Conservation (phyloP, 1,284 basidiomycete genomes). For the Abortiporus biennis region DNA sequence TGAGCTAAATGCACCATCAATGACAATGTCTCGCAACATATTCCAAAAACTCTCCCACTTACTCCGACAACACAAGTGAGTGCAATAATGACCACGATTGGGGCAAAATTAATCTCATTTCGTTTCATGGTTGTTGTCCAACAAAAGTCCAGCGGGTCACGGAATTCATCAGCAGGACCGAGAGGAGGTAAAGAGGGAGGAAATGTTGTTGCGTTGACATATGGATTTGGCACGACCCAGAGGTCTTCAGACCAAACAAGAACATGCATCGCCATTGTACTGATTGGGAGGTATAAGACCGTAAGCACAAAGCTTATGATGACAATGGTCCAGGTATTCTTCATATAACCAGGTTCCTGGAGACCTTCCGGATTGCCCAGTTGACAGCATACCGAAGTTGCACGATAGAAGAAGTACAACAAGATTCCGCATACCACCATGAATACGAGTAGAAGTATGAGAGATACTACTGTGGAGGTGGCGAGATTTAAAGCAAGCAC, state of each 20-base stretch:
- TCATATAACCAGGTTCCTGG: constrained; percentile 34
- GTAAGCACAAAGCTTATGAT: constrained; percentile 59
- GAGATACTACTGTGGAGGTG: constrained; percentile 39
- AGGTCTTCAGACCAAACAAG: constrained; percentile 71
- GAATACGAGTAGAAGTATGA: constrained; percentile 50
- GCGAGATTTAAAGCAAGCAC: constrained; percentile 65
- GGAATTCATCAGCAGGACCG: constrained; percentile 50
- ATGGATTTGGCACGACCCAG: constrained; percentile 68
- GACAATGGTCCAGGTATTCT: constrained; percentile 45
- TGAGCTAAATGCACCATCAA: constrained; percentile 42
- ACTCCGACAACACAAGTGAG: constrained; percentile 49
- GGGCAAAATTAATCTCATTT: constrained; percentile 70
- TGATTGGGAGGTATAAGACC: constrained; percentile 62
- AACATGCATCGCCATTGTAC: constrained; percentile 66
- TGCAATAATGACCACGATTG: constrained; percentile 54
- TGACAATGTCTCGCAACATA: no score
- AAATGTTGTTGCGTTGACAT: constrained; percentile 48
- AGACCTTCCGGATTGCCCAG: constrained; percentile 51
- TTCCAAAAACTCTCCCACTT: constrained; percentile 18
- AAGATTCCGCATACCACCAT: constrained; percentile 46
- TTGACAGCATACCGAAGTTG: constrained; percentile 40
- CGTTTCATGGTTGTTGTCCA: constrained; percentile 71
- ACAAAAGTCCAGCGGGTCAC: constrained; percentile 70
- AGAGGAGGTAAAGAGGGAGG: constrained; percentile 43
- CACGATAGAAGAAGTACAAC: constrained; percentile 50